Conservation (phyloP, 768 basidiomycete genomes). For the Tephrocybe sp. region DNA sequence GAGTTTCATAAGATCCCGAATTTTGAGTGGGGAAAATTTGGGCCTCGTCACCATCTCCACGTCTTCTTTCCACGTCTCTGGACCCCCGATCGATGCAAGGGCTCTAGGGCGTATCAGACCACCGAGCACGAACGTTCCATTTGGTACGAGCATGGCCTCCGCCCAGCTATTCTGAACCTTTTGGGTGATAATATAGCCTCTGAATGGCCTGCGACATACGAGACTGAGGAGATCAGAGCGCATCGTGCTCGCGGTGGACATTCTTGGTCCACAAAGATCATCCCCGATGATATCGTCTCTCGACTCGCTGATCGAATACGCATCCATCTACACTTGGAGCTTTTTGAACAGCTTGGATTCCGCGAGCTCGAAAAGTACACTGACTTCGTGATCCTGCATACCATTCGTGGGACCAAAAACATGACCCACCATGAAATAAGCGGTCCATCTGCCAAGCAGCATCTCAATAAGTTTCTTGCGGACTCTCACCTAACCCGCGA, state of each 20-base stretch:
- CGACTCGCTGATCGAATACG: slow-evolving; percentile 19
- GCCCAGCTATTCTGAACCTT: slow-evolving; percentile 19
- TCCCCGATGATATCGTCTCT: slow-evolving; percentile 6
- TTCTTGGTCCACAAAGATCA: slow-evolving; percentile 17
- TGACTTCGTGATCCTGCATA: slow-evolving; percentile 26
- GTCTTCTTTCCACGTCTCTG: slow-evolving; percentile 28
- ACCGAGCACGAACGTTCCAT: slow-evolving; percentile 9
- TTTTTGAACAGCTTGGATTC: too few species aligned
- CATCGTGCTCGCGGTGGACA: slow-evolving; percentile 15
- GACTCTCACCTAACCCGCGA: background rate
- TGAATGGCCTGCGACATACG: slow-evolving; percentile 26
- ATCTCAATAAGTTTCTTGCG: background rate
- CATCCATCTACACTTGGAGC: slow-evolving; percentile 1
- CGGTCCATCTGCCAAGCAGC: background rate
- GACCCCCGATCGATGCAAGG: background rate
- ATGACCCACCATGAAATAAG: slow-evolving; percentile 13
- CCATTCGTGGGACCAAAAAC: slow-evolving; percentile 27
- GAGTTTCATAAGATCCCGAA: slow-evolving; percentile 29
- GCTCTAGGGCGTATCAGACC: background rate
- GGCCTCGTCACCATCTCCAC: slow-evolving; percentile 15
- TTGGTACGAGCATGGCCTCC: slow-evolving; percentile 25
- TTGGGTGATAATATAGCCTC: slow-evolving; percentile 4
- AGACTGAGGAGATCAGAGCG: slow-evolving; percentile 22
- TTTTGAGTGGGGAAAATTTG: slow-evolving; percentile 24
- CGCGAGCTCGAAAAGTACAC: slow-evolving; percentile 17